A percentile compares a stretch with the other conserved stretches of the same genome.
phyloP scores from a whole-genome alignment of 2,329 filamentous ascomycete species.

The Hypoxylon sp. region DNA sequence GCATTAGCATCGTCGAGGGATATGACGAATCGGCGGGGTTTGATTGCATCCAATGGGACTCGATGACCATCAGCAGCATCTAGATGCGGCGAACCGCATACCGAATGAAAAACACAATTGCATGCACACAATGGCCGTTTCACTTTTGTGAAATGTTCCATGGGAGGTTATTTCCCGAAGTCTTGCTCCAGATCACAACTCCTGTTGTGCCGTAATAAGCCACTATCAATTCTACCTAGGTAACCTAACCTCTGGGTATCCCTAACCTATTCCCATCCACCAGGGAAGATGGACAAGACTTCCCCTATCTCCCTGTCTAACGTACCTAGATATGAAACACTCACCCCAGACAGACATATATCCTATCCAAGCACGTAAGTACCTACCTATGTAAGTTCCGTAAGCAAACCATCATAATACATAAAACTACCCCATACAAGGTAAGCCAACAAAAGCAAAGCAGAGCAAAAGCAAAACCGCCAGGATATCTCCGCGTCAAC shows the following conservation, averaged over 20 bases:
- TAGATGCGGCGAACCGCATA: constrained; percentile 53
- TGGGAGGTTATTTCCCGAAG: constrained; percentile 82
- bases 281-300: constrained; percentile 21
- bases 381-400: too few relatives aligned
- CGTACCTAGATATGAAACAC: neutral
- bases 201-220: constrained; percentile 33
- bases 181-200: constrained; percentile 47
- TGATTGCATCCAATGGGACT: constrained; percentile 37
- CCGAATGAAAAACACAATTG: constrained; percentile 58
- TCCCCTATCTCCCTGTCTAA: too few relatives aligned
- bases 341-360: constrained; percentile 10
- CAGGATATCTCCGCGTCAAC: constrained; percentile 91
- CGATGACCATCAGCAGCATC: constrained; percentile 50
- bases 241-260: constrained; percentile 26
- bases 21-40: constrained; percentile 41
- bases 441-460: too few relatives aligned
- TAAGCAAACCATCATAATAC: constrained; percentile 13
- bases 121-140: constrained; percentile 79
- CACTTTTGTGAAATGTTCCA: constrained; percentile 79
- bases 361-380: constrained; percentile 17
- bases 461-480: constrained; percentile 65
- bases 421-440: neutral
- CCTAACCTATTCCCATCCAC: neutral
- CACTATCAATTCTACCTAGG: too few relatives aligned
- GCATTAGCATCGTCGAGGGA: constrained; percentile 33